Base-by-base conservation (phyloP, 1,284 basidiomycete genomes). In the Ganoderma resinaceum region DNA sequence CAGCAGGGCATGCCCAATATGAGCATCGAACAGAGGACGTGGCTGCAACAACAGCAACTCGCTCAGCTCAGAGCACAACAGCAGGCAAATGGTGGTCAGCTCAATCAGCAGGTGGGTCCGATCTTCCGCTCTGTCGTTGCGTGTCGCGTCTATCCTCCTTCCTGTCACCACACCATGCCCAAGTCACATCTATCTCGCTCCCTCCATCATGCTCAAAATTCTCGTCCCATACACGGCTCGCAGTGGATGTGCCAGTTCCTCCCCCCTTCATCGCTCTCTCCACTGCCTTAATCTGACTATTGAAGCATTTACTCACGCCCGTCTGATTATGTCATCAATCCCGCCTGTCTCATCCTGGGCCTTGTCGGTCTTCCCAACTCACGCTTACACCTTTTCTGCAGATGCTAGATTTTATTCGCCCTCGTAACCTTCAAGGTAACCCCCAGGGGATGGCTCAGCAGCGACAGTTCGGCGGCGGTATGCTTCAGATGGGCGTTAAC, bases 41-140 rank as follows among this genome's bases (percentile, higher is more conserved):
- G 89, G 88, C 81, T 85, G 77, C 85, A 86, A 74, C 79, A 82
- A 49, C 83, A 82, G 73, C 80, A 80, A 62, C 80, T 72, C 62
- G 81, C 83, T 31, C 73, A 73, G 66, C 66, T 68, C 18, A 26
- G 60, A 35, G 57, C 55, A 12, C 63, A 66, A 61, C 58, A 52
- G 33, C 66, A 63, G 58, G 67, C 53, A 38, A 64, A 62, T 23
- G 62, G 62, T 14, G 43, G 52, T 23, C 62, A 63, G 38, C 59
- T 69, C 63, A 57, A 53, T 70, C 71, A 66, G 46, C 71, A 72
- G 71, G 71, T 72, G 61, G 66, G 71, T 67, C 35, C 26, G 16
- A 62, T 67, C 65, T 63, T 61, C 63, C 60, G 55, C 49, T 49
- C 58, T 43, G 61, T 68, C 65, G 31, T 62, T 58, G 46, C 57